Evolutionary conservation across 2,329 filamentous ascomycete species (phyloP).

Genomic region (Colletotrichum falcatum): DNA sequence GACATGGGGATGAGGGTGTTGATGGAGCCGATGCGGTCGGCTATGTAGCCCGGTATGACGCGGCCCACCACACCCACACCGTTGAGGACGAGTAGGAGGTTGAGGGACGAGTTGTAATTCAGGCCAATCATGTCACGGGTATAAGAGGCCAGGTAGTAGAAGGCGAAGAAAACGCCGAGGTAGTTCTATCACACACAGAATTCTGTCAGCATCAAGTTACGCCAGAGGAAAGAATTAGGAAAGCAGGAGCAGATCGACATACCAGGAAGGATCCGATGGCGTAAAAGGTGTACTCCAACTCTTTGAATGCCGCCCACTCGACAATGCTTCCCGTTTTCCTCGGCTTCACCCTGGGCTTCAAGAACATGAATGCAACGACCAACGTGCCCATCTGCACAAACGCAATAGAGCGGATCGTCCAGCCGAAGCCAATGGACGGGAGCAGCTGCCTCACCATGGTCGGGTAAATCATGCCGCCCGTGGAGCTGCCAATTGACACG

Average conservation of each 20-base stretch:
- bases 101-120: slow-evolving; percentile 63
- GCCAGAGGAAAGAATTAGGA: neutral
- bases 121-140: slow-evolving; percentile 57
- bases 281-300: slow-evolving; percentile 58
- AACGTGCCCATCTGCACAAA: slow-evolving; percentile 66
- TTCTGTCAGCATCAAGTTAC: slow-evolving; percentile 24
- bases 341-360: slow-evolving; percentile 56
- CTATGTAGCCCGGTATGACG: slow-evolving; percentile 67
- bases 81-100: slow-evolving; percentile 74
- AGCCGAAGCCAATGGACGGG: slow-evolving; percentile 66
- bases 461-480: slow-evolving; percentile 69
- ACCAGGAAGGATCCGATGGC: slow-evolving; percentile 50
- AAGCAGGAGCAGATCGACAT: neutral
- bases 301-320: slow-evolving; percentile 59
- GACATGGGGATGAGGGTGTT: slow-evolving; percentile 68
- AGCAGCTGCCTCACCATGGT: slow-evolving; percentile 68
- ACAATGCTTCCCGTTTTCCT: slow-evolving; percentile 56
- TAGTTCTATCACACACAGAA: slow-evolving; percentile 53
- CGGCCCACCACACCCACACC: slow-evolving; percentile 70
- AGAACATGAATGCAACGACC: slow-evolving; percentile 52
- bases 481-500: slow-evolving; percentile 68
- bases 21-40: slow-evolving; percentile 69
- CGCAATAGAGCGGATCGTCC: slow-evolving; percentile 69
- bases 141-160: slow-evolving; percentile 69
- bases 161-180: slow-evolving; percentile 66